A percentile compares a stretch with the other conserved stretches of the same genome.
Evolutionary conservation across 495 filamentous ascomycete genomes (phyloP).

Genomic region (Friedmanniomyces endolithicus): DNA sequence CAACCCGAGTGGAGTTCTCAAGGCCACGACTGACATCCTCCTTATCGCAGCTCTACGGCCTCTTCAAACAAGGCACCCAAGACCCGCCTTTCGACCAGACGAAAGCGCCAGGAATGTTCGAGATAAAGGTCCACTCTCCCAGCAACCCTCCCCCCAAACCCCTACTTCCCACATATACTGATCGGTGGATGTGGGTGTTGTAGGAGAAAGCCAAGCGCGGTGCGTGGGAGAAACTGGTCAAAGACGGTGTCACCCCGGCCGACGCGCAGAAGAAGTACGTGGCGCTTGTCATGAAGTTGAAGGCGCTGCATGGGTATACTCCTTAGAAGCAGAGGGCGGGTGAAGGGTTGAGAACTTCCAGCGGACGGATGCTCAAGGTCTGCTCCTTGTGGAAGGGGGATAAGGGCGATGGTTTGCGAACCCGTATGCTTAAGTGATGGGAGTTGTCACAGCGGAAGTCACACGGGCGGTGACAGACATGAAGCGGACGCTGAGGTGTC

Average conservation of each 20-base stretch:
- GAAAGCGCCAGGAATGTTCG: conserved; percentile 39
- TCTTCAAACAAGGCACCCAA: conserved; percentile 45
- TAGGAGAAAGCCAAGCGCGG: conserved; percentile 69
- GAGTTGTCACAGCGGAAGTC: no score
- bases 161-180: background rate
- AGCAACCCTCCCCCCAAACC: background rate
- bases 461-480: no score
- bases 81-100: conserved; percentile 34
- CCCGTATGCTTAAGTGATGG: no score
- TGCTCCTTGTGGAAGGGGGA: no score
- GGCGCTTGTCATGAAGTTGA: conserved; percentile 52
- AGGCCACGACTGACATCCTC: background rate
- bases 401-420: no score
- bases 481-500: no score
- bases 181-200: background rate
- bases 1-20: no score
- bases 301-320: conserved; percentile 46
- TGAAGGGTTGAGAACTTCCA: no score
- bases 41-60: conserved; percentile 39
- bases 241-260: conserved; percentile 44
- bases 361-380: no score
- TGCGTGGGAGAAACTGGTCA: conserved; percentile 54
- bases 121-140: conserved; percentile 33
- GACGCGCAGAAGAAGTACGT: conserved; percentile 69
- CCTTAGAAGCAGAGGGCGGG: conserved; percentile 1